These are phyloP conservation scores for Chenopodium album DNA, from an alignment of 148 eudicot species.

Conservation along the genomic window DNA sequence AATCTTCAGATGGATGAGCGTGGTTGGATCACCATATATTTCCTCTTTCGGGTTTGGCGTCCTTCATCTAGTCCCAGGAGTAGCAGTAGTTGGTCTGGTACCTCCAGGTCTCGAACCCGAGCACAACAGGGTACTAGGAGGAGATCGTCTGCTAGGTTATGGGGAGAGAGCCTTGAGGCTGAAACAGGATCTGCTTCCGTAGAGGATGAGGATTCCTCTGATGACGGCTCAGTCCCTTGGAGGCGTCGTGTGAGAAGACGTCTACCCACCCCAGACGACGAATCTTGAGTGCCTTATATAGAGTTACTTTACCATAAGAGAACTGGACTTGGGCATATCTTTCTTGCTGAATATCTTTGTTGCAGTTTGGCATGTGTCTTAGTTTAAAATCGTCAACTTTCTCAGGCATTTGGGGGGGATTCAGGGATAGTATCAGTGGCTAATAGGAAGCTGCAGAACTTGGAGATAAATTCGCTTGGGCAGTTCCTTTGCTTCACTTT, in stretches of 20 bases:
- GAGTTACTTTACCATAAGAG: background rate
- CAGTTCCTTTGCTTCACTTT: background rate
- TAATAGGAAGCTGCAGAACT: background rate
- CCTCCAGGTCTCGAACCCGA: conserved; percentile 53
- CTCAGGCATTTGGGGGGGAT: conserved; percentile 1
- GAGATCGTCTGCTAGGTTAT: conserved; percentile 50
- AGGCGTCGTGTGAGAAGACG: conserved; percentile 43
- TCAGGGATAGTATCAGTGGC: background rate
- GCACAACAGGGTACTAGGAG: conserved; percentile 50
- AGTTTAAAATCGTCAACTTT: background rate
- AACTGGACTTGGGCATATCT: background rate
- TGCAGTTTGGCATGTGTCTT: background rate
- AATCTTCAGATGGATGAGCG: conserved; percentile 49
- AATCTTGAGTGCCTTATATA: conserved; percentile 16
- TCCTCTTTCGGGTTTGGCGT: conserved; percentile 56
- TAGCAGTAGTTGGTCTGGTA: conserved; percentile 58
- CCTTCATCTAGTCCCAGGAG: conserved; percentile 51
- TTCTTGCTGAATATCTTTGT: background rate
- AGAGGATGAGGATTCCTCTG: conserved; percentile 55
- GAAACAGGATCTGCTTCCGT: conserved; percentile 43
- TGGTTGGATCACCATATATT: conserved; percentile 57
- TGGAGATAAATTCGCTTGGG: background rate
- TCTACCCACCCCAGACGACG: conserved; percentile 42
- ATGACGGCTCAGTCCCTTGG: conserved; percentile 43
- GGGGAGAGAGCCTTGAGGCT: conserved; percentile 70